These are phyloP conservation scores for Lasiosphaeria ovina DNA, from an alignment of 495 filamentous ascomycete genomes.

Conservation along the genomic window DNA sequence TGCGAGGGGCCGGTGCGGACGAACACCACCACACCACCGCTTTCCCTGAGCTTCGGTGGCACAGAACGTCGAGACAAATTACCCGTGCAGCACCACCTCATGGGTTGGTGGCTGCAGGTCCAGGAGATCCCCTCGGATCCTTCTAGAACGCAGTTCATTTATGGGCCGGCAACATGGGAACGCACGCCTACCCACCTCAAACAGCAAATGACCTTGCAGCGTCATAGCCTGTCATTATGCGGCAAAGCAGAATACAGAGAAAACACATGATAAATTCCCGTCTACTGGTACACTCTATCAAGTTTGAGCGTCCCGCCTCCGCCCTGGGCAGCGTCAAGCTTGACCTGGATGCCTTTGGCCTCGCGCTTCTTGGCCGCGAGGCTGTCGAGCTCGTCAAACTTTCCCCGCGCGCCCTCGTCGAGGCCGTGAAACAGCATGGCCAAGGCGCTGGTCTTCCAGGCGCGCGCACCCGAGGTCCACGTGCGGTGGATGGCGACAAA, in stretches of 20 bases:
- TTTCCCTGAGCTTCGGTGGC: too few species aligned
- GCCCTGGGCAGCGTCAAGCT: slow-evolving; percentile 6
- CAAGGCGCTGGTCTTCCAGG: slow-evolving; percentile 29
- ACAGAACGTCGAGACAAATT: too few species aligned
- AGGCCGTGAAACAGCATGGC: slow-evolving; percentile 28
- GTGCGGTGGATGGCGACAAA: slow-evolving; percentile 7
- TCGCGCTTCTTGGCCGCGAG: slow-evolving; percentile 22
- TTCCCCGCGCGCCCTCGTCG: slow-evolving; percentile 16
- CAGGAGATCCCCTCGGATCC: too few species aligned
- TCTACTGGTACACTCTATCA: slow-evolving; percentile 10
- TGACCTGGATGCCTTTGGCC: slow-evolving; percentile 21
- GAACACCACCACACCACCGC: too few species aligned
- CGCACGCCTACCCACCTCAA: too few species aligned
- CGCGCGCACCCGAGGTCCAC: slow-evolving; percentile 8
- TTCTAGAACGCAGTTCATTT: too few species aligned
- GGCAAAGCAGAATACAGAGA: neutral
- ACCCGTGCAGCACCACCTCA: too few species aligned
- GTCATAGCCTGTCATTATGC: neutral
- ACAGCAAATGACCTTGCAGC: neutral
- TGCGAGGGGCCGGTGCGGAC: too few species aligned
- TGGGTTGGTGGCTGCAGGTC: too few species aligned
- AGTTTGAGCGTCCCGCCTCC: slow-evolving; percentile 12
- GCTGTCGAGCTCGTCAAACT: slow-evolving; percentile 17
- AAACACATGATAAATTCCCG: neutral
- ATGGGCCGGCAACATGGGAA: too few species aligned